phyloP scores from a whole-genome alignment of 2,329 filamentous ascomycete genomes.

The Clonostachys chloroleuca region DNA sequence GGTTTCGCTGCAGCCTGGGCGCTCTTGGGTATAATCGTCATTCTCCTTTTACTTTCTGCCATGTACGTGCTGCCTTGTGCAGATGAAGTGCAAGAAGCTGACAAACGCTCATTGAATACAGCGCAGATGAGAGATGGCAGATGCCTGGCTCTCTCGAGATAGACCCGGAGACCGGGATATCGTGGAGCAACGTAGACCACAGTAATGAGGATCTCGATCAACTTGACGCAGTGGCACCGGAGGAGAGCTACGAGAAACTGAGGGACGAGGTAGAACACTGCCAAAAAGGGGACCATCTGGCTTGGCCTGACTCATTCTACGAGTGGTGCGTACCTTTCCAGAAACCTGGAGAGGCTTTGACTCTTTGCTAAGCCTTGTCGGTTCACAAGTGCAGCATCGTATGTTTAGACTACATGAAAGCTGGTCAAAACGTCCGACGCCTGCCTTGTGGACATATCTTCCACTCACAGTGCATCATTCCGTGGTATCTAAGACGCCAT shows the following conservation, averaged over 20 bases:
- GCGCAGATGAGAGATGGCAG: neutral
- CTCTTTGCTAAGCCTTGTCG: too few species aligned
- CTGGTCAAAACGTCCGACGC: too few species aligned
- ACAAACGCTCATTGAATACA: neutral
- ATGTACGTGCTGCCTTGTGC: neutral
- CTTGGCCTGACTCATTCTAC: neutral
- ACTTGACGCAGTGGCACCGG: constrained; percentile 14
- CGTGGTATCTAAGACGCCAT: too few species aligned
- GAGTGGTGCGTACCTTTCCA: neutral
- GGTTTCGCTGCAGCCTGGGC: too few species aligned
- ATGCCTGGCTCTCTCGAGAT: neutral
- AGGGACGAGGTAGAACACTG: neutral
- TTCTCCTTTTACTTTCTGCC: neutral
- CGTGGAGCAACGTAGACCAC: neutral
- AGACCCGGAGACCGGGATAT: neutral
- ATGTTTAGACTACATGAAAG: too few species aligned
- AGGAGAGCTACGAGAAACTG: neutral
- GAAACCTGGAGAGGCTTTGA: too few species aligned
- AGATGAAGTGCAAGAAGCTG: neutral
- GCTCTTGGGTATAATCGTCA: neutral
- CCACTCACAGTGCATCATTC: too few species aligned
- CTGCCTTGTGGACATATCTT: too few species aligned
- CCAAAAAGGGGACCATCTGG: neutral
- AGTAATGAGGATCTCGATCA: constrained; percentile 15
- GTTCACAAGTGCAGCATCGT: too few species aligned